phyloP scores from a whole-genome alignment of 805 yeast genomes.

The Zygoascus flipseniorum region DNA sequence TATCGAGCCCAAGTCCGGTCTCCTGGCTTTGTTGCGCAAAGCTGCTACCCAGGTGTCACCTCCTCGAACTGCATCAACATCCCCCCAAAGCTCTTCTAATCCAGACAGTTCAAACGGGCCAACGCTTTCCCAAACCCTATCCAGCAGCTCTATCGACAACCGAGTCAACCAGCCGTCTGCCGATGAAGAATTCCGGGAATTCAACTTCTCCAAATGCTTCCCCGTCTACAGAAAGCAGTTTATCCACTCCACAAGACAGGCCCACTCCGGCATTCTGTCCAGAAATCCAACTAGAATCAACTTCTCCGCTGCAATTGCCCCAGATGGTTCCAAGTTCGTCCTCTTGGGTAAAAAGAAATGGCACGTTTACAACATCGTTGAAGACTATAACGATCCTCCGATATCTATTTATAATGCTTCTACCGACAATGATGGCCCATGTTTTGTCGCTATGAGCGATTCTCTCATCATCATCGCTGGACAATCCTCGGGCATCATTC shows the following conservation, averaged over 20 bases:
- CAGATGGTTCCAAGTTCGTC: conserved; percentile 56
- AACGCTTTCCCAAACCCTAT: neutral
- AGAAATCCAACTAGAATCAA: conserved; percentile 28
- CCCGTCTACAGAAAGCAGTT: conserved; percentile 66
- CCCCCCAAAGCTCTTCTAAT: neutral
- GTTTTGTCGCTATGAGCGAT: conserved; percentile 39
- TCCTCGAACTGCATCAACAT: conserved; percentile 1
- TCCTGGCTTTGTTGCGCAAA: conserved; percentile 1
- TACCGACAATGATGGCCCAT: neutral
- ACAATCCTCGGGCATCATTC: conserved; percentile 54
- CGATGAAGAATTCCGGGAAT: conserved; percentile 16
- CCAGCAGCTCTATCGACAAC: neutral
- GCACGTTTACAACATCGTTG: conserved; percentile 56
- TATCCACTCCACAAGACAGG: conserved; percentile 42
- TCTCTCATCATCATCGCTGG: conserved; percentile 59
- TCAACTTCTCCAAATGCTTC: conserved; percentile 66
- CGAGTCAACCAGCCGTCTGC: neutral
- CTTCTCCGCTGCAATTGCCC: conserved; percentile 52
- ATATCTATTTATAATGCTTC: conserved; percentile 31
- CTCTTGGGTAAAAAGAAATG: conserved; percentile 60
- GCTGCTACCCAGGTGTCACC: conserved; percentile 1
- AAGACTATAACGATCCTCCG: conserved; percentile 44
- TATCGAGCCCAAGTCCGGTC: neutral
- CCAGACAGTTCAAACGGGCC: neutral
- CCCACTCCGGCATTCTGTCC: conserved; percentile 35